phyloP scores from a whole-genome alignment of 352 stramenopile genomes.

The Elongisporangium undulatum region DNA sequence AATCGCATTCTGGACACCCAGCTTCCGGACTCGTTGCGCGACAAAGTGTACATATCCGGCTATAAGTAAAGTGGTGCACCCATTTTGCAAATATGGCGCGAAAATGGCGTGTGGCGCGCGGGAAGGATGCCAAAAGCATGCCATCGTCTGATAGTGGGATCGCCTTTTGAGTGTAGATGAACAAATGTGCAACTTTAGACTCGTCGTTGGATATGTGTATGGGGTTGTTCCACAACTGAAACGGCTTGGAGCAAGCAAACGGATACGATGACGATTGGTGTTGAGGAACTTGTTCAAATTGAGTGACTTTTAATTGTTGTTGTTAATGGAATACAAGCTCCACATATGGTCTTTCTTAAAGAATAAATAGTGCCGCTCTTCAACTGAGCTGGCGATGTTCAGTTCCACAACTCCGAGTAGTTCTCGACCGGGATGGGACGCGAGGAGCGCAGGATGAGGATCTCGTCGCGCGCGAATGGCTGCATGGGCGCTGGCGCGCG shows the following conservation, averaged over 20 bases:
- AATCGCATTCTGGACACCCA: conserved; percentile 20
- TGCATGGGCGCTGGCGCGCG: conserved; percentile 54
- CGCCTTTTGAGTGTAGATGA: neutral
- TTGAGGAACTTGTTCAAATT: neutral
- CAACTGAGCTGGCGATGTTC: conserved; percentile 17
- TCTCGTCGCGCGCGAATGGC: conserved; percentile 69
- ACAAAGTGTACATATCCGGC: conserved; percentile 23
- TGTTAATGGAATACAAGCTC: conserved; percentile 9
- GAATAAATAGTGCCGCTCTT: conserved; percentile 3
- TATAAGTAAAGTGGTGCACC: conserved; percentile 4
- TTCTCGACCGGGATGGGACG: conserved; percentile 68
- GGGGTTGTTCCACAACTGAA: neutral
- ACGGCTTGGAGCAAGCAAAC: neutral
- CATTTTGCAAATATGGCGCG: conserved; percentile 1
- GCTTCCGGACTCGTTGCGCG: conserved; percentile 26
- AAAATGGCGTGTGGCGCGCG: neutral
- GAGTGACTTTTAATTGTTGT: conserved; percentile 7
- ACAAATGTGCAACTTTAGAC: neutral
- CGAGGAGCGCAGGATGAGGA: conserved; percentile 69
- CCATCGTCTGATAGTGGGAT: neutral
- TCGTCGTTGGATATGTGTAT: neutral
- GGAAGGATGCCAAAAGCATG: neutral
- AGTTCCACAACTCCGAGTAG: conserved; percentile 81
- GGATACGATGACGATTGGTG: neutral
- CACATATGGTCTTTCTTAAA: conserved; percentile 16